A percentile compares a stretch with the other conserved stretches of the same genome.
Evolutionary conservation across 148 eudicot genomes (phyloP).

Genomic region (Agrostemma githago): DNA sequence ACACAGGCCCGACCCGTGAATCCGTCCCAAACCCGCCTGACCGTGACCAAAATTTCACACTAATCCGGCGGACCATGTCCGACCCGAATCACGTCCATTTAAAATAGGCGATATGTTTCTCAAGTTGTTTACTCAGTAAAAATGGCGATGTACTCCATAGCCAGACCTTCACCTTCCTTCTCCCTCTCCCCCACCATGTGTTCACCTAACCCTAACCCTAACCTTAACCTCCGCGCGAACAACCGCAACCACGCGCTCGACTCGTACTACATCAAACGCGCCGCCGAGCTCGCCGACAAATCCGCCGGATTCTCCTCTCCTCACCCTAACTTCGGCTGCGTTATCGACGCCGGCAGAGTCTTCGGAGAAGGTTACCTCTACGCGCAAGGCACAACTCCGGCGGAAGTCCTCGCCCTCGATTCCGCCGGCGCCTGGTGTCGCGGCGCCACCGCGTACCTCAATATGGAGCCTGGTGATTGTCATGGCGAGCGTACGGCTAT

Average conservation of each 20-base stretch:
- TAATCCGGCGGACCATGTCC: too few species aligned
- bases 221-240: constrained; percentile 7
- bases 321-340: constrained; percentile 93
- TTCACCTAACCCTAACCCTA: constrained; percentile 23
- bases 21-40: too few species aligned
- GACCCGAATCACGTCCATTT: too few species aligned
- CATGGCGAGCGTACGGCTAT: constrained; percentile 64
- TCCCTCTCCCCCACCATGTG: constrained; percentile 28
- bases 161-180: constrained; percentile 25
- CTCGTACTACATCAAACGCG: constrained; percentile 61
- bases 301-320: constrained; percentile 89
- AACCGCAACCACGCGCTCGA: constrained; percentile 44
- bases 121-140: background rate
- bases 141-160: constrained; percentile 30
- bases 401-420: constrained; percentile 81
- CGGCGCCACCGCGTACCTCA: constrained; percentile 81
- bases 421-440: constrained; percentile 51
- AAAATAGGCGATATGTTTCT: too few species aligned
- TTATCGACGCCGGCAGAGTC: constrained; percentile 49
- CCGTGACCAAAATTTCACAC: too few species aligned
- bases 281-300: constrained; percentile 74
- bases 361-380: constrained; percentile 79
- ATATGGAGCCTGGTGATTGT: constrained; percentile 93
- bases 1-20: too few species aligned
- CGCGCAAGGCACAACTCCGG: constrained; percentile 85